A percentile compares a stretch with the other conserved stretches of the same genome.
These are phyloP conservation scores for Fusarium cyanostomum DNA, from an alignment of 2,329 filamentous ascomycete species.

Conservation along the genomic window DNA sequence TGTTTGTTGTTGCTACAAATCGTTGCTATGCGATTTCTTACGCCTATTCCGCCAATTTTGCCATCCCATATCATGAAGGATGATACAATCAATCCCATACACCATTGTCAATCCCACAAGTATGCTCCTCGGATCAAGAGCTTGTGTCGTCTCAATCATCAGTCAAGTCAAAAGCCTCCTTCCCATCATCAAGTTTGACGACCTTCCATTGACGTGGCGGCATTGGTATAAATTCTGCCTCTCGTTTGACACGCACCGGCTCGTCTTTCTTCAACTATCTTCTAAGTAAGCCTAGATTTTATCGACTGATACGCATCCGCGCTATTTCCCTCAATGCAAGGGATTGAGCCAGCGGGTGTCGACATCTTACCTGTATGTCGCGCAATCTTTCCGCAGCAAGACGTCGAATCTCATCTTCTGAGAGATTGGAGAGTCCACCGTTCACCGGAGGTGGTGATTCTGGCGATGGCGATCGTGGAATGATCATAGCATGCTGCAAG, in stretches of 20 bases:
- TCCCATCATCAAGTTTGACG: conserved; percentile 21
- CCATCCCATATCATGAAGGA: not conserved
- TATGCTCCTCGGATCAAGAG: not conserved
- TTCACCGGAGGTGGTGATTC: not conserved
- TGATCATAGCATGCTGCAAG: conserved; percentile 35
- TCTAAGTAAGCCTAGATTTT: no score
- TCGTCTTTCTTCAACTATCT: conserved; percentile 5
- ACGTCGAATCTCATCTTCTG: conserved; percentile 26
- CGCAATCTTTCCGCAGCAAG: conserved; percentile 34
- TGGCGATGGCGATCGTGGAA: conserved; percentile 27
- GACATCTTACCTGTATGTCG: conserved; percentile 17
- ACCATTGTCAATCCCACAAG: not conserved
- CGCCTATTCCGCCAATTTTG: no score
- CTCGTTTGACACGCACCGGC: conserved; percentile 12
- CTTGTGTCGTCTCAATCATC: conserved; percentile 3
- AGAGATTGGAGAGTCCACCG: conserved; percentile 5
- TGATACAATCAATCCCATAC: not conserved
- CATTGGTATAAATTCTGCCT: not conserved
- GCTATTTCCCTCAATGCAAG: no score
- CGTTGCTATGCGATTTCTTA: no score
- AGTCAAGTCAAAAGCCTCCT: conserved; percentile 28
- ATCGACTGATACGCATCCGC: no score
- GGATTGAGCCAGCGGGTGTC: no score
- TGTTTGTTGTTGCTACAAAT: no score
- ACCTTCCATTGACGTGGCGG: conserved; percentile 15